Conservation (phyloP, 495 filamentous ascomycete species). For the Penicillium salamii region DNA sequence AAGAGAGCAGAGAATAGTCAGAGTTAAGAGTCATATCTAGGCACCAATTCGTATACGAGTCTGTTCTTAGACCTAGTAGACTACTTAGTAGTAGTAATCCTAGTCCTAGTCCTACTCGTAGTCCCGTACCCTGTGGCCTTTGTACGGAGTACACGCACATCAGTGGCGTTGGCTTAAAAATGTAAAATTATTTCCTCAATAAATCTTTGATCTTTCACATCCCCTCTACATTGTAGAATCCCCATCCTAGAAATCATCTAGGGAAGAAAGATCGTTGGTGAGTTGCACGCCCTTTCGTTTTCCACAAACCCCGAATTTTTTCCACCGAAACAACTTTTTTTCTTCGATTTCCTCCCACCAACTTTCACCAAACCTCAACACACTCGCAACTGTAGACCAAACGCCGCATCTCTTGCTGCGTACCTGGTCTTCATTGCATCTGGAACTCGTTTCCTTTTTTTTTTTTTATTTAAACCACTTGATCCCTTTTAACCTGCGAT, state of each 20-base stretch:
- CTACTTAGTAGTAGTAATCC: no score
- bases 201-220: no score
- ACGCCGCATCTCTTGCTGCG: slow-evolving; percentile 26
- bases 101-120: no score
- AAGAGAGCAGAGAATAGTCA: no score
- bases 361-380: slow-evolving; percentile 3
- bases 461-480: slow-evolving; percentile 20
- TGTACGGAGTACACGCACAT: no score
- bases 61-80: no score
- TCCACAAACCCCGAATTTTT: slow-evolving; percentile 16
- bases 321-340: slow-evolving; percentile 29
- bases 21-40: no score
- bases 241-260: background rate
- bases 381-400: slow-evolving; percentile 16
- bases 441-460: slow-evolving; percentile 11
- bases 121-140: no score
- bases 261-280: background rate
- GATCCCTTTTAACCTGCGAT: slow-evolving; percentile 24
- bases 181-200: no score
- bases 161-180: no score
- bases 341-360: slow-evolving; percentile 11
- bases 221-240: no score
- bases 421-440: slow-evolving; percentile 22
- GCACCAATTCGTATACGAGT: no score
- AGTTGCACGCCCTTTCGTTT: slow-evolving; percentile 6